Evolutionary conservation across 257 asterid genomes (phyloP), one percentile per base, ranked within the genome.

Genomic region (Cruciata laevipes): DNA sequence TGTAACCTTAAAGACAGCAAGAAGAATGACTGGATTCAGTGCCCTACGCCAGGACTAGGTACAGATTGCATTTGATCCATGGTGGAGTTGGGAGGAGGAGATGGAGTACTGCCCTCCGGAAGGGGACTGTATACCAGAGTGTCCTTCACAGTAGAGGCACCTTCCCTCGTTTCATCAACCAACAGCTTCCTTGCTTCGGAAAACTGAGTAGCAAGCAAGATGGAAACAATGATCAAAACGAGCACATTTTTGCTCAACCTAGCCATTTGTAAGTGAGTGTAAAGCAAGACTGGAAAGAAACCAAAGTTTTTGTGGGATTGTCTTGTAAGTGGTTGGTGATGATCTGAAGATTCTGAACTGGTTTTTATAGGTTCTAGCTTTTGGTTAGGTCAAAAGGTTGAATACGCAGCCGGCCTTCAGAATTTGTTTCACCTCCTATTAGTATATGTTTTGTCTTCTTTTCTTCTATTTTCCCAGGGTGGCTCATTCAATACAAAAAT

Each of bases 1-100:
- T 38, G 16, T 17, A 24, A 17, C 30, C 67, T 44, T 57, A 23
- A 1, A 23, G 30, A 16, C 14, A 37, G 2, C 24, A 27, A 66
- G 13, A 37, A 38, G 62, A 31, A 27, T 16, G 67, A 70, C 8
- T 17, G 65, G 20, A 27, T 31, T 74, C 49, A 75, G 61, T 71
- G 73, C 44, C 83, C 81, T 21, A 62, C 25, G 57, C 78, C 82
- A 7, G 78, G 76, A 61, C 80, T 80, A 7, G 82, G 82, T 32
- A 76, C 75, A 6, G 77, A 78, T 18, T 42, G 57, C 60, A 32
- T 66, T 23, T 65, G 11, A 11, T 30, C 21, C 40, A 66, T 25
- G 4, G 30, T 63, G 52, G 65, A 30, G 33, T 66, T 69, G 0
- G 78, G 81, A 67, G 74, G 55, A 61, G 80, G 69, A 68, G 71